Evolutionary conservation across 495 filamentous ascomycete species (phyloP).

Genomic region (Tuber borchii): DNA sequence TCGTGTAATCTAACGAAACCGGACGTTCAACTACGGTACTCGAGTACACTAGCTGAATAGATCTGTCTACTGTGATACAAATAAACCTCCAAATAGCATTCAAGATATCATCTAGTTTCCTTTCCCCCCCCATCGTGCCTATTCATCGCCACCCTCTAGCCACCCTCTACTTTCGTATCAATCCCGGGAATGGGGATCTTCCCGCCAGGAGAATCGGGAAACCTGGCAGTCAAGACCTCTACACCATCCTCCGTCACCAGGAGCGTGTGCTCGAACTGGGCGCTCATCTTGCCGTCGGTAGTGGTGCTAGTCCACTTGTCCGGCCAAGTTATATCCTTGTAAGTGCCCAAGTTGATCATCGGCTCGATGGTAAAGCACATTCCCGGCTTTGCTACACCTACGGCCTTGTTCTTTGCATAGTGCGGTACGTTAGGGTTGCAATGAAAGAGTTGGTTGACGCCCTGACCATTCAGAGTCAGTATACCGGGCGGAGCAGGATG

Average conservation of each 20-base stretch:
- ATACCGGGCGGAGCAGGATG: background rate
- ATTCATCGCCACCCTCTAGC: conserved; percentile 1
- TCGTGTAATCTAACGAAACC: background rate
- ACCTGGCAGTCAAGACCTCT: conserved; percentile 82
- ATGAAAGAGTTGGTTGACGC: conserved; percentile 80
- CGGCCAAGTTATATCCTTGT: conserved; percentile 78
- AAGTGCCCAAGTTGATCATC: conserved; percentile 78
- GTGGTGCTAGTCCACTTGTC: conserved; percentile 88
- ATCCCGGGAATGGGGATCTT: conserved; percentile 60
- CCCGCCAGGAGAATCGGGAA: conserved; percentile 76
- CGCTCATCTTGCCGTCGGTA: conserved; percentile 70
- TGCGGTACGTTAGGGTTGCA: conserved; percentile 78
- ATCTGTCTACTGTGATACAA: background rate
- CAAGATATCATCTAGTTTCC: background rate
- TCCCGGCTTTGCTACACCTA: conserved; percentile 74
- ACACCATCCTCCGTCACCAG: conserved; percentile 90
- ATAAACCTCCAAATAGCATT: background rate
- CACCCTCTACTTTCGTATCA: conserved; percentile 4
- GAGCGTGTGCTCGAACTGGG: conserved; percentile 90
- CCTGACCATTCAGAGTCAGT: conserved; percentile 35
- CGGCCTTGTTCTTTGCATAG: conserved; percentile 85
- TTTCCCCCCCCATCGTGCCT: background rate
- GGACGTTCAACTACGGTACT: background rate
- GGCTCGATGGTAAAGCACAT: conserved; percentile 95
- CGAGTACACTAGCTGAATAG: conserved; percentile 15